Conservation (phyloP, 768 basidiomycete genomes). For the Austroboletus festivus region DNA sequence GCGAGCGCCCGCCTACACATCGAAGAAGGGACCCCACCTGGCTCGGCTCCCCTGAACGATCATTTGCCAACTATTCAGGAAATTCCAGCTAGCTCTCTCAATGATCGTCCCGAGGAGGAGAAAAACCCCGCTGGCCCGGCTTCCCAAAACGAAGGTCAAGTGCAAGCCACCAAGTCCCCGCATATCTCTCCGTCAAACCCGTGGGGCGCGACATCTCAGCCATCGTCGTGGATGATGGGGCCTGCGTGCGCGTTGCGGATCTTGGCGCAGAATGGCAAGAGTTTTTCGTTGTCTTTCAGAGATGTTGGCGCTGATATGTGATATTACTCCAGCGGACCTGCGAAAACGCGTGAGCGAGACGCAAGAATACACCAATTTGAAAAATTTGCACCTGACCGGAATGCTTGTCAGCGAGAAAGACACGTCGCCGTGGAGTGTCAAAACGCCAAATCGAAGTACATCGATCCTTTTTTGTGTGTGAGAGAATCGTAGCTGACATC, state of each 20-base stretch:
- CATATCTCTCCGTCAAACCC: no score
- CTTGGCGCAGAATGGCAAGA: conserved; percentile 15
- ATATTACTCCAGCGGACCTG: conserved; percentile 5
- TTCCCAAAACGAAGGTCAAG: no score
- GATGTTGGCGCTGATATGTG: not conserved
- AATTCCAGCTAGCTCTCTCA: no score
- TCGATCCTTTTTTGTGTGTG: not conserved
- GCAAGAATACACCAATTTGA: conserved; percentile 14
- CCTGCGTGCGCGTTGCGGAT: conserved; percentile 23
- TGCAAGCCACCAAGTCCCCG: no score
- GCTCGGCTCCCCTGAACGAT: no score
- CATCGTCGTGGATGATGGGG: conserved; percentile 23
- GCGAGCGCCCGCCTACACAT: no score
- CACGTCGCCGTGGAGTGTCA: conserved; percentile 13
- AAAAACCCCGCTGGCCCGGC: no score
- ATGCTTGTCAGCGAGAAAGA: conserved; percentile 13
- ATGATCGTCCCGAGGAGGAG: no score
- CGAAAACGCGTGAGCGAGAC: conserved; percentile 3
- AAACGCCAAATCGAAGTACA: conserved; percentile 19
- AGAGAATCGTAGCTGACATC: no score
- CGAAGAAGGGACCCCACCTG: no score
- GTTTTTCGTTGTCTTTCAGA: not conserved
- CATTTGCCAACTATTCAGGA: no score
- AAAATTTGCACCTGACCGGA: conserved; percentile 16
- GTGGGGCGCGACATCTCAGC: not conserved